A percentile compares a stretch with the other conserved stretches of the same genome.
These are phyloP conservation scores for Coemansia furcata DNA, from an alignment of 192 early-diverging fungal species.

Conservation along the genomic window DNA sequence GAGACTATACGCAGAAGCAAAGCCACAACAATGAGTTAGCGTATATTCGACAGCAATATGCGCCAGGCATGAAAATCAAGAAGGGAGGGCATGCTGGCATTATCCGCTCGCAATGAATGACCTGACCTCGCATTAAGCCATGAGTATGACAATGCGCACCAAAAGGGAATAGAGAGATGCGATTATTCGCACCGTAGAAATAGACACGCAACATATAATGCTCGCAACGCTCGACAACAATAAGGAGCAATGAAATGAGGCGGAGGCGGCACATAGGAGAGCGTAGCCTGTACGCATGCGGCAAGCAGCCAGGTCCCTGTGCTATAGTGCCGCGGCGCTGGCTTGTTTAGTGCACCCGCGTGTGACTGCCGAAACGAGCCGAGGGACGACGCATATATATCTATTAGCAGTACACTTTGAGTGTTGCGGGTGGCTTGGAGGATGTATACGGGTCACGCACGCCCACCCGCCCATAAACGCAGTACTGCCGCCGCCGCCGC, in stretches of 20 bases:
- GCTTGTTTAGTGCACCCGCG: neutral
- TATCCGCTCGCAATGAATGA: neutral
- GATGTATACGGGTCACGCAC: neutral
- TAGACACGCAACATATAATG: conserved; percentile 1
- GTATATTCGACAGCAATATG: neutral
- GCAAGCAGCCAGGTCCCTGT: conserved; percentile 1
- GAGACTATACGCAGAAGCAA: conserved; percentile 27
- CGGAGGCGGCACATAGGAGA: neutral
- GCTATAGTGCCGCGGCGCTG: conserved; percentile 3
- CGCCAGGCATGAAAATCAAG: conserved; percentile 3
- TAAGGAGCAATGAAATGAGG: neutral
- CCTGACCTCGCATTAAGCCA: conserved; percentile 2
- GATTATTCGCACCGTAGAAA: conserved; percentile 3
- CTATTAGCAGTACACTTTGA: neutral
- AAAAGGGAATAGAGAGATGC: conserved; percentile 3
- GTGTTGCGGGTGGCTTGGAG: neutral
- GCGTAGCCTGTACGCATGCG: neutral
- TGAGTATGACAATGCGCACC: conserved; percentile 1
- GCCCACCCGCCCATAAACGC: neutral
- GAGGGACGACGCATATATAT: neutral
- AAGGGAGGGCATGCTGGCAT: neutral
- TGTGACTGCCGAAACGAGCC: conserved; percentile 1
- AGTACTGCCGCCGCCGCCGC: neutral
- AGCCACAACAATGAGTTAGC: neutral
- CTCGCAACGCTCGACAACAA: neutral